Conservation (phyloP, 352 stramenopile genomes). For the Phytophthora cajani region DNA sequence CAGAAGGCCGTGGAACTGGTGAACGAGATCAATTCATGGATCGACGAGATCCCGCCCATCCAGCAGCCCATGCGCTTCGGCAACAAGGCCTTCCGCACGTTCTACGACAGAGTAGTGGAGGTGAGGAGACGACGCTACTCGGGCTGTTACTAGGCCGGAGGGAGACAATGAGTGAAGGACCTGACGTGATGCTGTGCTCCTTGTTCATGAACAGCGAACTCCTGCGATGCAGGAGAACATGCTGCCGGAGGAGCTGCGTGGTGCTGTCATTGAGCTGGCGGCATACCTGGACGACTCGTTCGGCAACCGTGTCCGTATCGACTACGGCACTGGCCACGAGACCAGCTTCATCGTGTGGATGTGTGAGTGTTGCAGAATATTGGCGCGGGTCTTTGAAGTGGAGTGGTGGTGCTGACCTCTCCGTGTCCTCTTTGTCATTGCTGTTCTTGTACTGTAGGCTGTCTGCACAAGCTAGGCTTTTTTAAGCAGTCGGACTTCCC, state of each 20-base stretch:
- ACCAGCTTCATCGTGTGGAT: constrained; percentile 97
- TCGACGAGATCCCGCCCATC: constrained; percentile 92
- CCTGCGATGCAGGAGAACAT: constrained; percentile 65
- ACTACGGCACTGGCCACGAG: constrained; percentile 99
- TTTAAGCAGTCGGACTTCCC: constrained; percentile 86
- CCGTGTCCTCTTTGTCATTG: constrained; percentile 1
- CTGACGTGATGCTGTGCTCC: constrained; percentile 13
- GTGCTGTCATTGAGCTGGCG: constrained; percentile 90
- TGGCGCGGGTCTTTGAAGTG: constrained; percentile 7
- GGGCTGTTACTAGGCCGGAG: background rate
- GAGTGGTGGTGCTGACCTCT: constrained; percentile 13
- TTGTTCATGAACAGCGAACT: constrained; percentile 43
- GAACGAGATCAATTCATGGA: constrained; percentile 79
- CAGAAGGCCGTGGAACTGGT: constrained; percentile 70
- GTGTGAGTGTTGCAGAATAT: constrained; percentile 50
- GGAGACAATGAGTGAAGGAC: background rate
- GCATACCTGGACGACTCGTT: constrained; percentile 97
- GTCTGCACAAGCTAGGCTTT: constrained; percentile 91
- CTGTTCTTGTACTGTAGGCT: constrained; percentile 43
- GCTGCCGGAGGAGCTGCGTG: constrained; percentile 61
- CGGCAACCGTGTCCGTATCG: constrained; percentile 96
- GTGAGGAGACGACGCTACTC: constrained; percentile 29
- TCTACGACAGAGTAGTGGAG: constrained; percentile 85
- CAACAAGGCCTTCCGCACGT: constrained; percentile 94
- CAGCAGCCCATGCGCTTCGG: constrained; percentile 95